Base-by-base conservation (phyloP, 371 early-diverging fungal genomes). In the Conidiobolus incongruus region DNA sequence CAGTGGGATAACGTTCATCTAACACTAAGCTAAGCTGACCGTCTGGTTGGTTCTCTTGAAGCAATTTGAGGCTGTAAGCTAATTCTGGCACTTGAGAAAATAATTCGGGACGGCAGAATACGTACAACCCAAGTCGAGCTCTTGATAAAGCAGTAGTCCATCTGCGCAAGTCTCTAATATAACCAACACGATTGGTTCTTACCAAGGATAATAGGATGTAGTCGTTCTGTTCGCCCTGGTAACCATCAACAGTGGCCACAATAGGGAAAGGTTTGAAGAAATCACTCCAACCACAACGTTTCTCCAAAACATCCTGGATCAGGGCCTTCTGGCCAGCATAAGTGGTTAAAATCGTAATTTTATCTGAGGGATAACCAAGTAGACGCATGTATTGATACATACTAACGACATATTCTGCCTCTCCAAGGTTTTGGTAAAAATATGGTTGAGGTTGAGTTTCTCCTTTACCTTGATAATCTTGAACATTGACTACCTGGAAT, bases 351-450 rank as follows among this genome's bases (percentile, higher is more conserved):
- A 95, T 81, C 0, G 83, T 65, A 41, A 95, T 90, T 42, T 72
- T 70, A 23, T 75, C 70, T 0, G 82, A 71, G 2, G 91, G 84
- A 45, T 94, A 93, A 51, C 96, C 96, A 28, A 82, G 40, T 33
- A 91, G 57, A 17, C 90, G 72, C 96, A 95, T 89, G 62, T 92
- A 95, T 61, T 86, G 87, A 64, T 70, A 95, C 10, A 76, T 61
- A 4, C 92, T 90, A 5, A 95, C 95, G 3, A 81, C 65, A 50
- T 81, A 93, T 60, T 95, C 96, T 19, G 96, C 96, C 52, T 95
- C 96, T n/a, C 82, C 91, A 41, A 94, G 55, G 52, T 95, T 95
- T 59, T 95, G 53, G 53, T 67, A 75, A 36, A 72, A 83, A 48
- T 73, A 68, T 8, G 72, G 72, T 1, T 68, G 62, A 1, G 88